Conservation (phyloP, 768 basidiomycete genomes). For the Krasilnikovozyma curviuscula region DNA sequence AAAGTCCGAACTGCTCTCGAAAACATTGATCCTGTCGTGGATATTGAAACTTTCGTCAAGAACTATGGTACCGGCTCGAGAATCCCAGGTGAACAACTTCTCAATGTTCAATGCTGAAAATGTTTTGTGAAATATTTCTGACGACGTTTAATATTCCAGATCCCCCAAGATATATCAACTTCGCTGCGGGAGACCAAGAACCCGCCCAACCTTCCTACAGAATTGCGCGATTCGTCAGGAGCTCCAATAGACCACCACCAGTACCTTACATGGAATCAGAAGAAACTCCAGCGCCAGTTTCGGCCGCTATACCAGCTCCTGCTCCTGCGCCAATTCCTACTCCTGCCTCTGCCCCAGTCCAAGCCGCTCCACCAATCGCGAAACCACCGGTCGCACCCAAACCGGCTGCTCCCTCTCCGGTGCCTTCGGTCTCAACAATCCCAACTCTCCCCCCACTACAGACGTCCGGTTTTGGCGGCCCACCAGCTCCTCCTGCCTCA, state of each 20-base stretch:
- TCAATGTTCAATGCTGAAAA: neutral
- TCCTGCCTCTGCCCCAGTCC: neutral
- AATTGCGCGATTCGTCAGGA: slow-evolving; percentile 27
- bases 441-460: neutral
- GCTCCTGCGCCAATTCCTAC: neutral
- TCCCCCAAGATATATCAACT: slow-evolving; percentile 69
- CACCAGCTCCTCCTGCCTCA: too few relatives aligned
- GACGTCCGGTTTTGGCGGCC: too few relatives aligned
- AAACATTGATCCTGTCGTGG: slow-evolving; percentile 65
- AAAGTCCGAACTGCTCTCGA: slow-evolving; percentile 67
- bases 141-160: slow-evolving; percentile 29
- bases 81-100: slow-evolving; percentile 38
- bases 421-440: too few relatives aligned
- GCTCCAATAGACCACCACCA: slow-evolving; percentile 31
- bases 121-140: neutral
- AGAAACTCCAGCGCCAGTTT: neutral
- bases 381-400: neutral
- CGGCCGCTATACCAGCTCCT: neutral
- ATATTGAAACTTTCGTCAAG: slow-evolving; percentile 73
- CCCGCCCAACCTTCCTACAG: slow-evolving; percentile 32
- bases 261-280: neutral
- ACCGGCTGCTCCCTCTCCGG: too few relatives aligned
- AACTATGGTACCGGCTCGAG: slow-evolving; percentile 71
- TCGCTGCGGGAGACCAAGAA: slow-evolving; percentile 28
- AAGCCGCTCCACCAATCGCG: neutral